Evolutionary conservation across 192 early-diverging fungal species (phyloP), one percentile per base, ranked within the genome.

Genomic region (Backusella australiensis): DNA sequence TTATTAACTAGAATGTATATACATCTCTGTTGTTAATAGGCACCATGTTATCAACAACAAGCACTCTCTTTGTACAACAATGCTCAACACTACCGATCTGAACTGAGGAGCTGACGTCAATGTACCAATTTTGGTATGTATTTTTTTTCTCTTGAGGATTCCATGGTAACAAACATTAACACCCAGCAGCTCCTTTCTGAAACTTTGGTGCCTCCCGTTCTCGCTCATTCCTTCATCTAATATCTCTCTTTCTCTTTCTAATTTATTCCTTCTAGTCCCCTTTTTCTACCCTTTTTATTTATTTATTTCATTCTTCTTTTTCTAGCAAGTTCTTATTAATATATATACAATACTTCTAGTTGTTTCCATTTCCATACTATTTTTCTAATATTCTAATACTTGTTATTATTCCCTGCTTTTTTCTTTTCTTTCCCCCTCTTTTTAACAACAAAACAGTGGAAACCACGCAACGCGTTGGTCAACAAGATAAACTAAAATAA

Each of bases 401-500:
- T 29, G 32, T 29, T 63, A 35, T 39, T 38, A 39, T 69, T 38
- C 17, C 41, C 41, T 41, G 14, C 9, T 14, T 41, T 68, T 12
- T 23, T 41, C 21, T 38, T 32, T 67, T 17, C 19, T 17, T 67
- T 17, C 5, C 0, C 9, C 19, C 34, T 19, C 68, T 12, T 38
- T 69, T 38, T 38, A 69, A 35, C 21, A 69, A 38, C 35, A 39
- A 38, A 39, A 63, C 9, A 63, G 23, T 63, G 56, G 11, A 63
- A 29, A 29, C 38, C 38, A 69, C 34, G 38, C 19, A 39, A 69
- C 68, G 68, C 68, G 68, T 69, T 69, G 68, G 38, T 69, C 56
- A 63, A 12, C 21, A 59, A 63, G 26, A 26, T 29, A 63, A 26
- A 69, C 68, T 69, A 21, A 39, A 69, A 69, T 69, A 35, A 69